These are phyloP conservation scores for Sindora glabra DNA, from an alignment of 306 rosid genomes.

Conservation along the genomic window DNA sequence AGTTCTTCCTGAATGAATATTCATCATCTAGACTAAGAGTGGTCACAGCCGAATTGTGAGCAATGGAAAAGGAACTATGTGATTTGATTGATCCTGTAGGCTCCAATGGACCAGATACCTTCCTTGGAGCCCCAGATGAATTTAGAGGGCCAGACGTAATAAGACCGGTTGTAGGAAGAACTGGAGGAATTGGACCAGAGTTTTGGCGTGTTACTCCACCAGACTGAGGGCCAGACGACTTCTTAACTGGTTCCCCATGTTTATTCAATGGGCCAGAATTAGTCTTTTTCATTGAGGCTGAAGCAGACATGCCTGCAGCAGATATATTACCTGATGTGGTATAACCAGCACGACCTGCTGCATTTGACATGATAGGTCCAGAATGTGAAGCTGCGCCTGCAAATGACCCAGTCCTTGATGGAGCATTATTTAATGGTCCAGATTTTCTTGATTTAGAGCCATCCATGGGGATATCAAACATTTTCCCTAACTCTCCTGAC, in stretches of 20 bases:
- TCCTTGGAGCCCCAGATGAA: constrained; percentile 97
- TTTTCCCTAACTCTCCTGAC: constrained; percentile 93
- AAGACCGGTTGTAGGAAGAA: constrained; percentile 90
- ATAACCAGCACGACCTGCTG: constrained; percentile 65
- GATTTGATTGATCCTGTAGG: constrained; percentile 73
- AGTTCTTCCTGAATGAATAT: constrained; percentile 78
- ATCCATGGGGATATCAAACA: constrained; percentile 92
- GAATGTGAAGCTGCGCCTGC: constrained; percentile 96
- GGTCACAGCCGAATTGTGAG: constrained; percentile 78
- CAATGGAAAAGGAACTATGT: constrained; percentile 40
- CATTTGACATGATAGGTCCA: constrained; percentile 73
- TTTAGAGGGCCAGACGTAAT: constrained; percentile 92
- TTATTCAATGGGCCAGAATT: constrained; percentile 94
- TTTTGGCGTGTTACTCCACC: constrained; percentile 93
- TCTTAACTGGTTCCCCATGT: constrained; percentile 95
- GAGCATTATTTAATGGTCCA: constrained; percentile 65
- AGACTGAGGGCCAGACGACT: constrained; percentile 97
- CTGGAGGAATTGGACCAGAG: constrained; percentile 94
- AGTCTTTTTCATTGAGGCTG: constrained; percentile 75
- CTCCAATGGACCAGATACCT: constrained; percentile 90
- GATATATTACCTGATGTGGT: constrained; percentile 68
- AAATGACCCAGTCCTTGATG: constrained; percentile 88
- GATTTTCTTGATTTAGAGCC: constrained; percentile 92
- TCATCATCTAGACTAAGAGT: constrained; percentile 67
- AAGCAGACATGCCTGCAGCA: constrained; percentile 61